Conservation (phyloP, 2,329 filamentous ascomycete species). For the Colletotrichum sp. region DNA sequence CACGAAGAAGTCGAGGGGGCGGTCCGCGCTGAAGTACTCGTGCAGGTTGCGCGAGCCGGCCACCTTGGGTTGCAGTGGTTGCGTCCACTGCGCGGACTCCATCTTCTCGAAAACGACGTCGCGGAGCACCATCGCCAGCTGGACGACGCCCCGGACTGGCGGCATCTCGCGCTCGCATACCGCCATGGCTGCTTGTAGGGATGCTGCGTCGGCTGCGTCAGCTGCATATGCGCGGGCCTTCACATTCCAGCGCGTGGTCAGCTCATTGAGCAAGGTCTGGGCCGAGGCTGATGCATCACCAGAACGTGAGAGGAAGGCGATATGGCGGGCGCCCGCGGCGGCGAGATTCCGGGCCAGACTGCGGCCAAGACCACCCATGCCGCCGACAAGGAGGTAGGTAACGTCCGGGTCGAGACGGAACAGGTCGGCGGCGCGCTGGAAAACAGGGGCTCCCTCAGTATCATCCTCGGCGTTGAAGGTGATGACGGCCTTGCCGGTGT, state of each 20-base stretch:
- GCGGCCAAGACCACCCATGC: slow-evolving; percentile 30
- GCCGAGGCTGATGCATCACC: slow-evolving; percentile 21
- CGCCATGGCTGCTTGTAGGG: background rate
- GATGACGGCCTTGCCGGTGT: slow-evolving; percentile 45
- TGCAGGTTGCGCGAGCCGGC: slow-evolving; percentile 38
- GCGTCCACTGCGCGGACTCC: slow-evolving; percentile 28
- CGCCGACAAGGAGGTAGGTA: slow-evolving; percentile 33
- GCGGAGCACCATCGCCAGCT: slow-evolving; percentile 15
- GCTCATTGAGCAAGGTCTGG: slow-evolving; percentile 20
- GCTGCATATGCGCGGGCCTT: slow-evolving; percentile 29
- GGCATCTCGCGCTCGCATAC: slow-evolving; percentile 22
- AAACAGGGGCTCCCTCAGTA: background rate
- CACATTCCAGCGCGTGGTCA: slow-evolving; percentile 19
- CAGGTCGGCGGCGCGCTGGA: background rate
- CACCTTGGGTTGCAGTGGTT: slow-evolving; percentile 32
- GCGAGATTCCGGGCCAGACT: slow-evolving; percentile 28
- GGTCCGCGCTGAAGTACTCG: slow-evolving; percentile 14
- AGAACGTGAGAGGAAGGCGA: slow-evolving; percentile 34
- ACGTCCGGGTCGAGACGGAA: slow-evolving; percentile 21
- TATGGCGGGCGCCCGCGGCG: slow-evolving; percentile 27
- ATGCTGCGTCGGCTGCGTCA: slow-evolving; percentile 31
- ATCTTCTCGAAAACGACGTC: slow-evolving; percentile 29
- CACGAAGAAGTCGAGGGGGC: slow-evolving; percentile 33
- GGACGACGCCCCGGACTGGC: slow-evolving; percentile 20
- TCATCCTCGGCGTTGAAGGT: background rate